A percentile compares a stretch with the other conserved stretches of the same genome.
These are phyloP conservation scores for Hypocrella siamensis DNA, from an alignment of 2,329 filamentous ascomycete genomes.

Conservation along the genomic window DNA sequence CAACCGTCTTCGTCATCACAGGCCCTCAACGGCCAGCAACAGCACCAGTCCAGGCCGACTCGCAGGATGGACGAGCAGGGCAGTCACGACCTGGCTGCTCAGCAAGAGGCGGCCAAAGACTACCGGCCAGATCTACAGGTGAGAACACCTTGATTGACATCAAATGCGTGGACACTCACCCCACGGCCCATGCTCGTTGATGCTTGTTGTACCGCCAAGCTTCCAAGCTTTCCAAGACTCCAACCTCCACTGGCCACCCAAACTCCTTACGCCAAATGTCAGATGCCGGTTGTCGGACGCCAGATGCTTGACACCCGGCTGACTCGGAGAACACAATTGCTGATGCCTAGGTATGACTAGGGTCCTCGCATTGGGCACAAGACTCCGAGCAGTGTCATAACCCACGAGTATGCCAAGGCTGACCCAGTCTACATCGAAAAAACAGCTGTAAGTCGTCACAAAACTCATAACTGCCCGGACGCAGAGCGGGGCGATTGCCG, in stretches of 20 bases:
- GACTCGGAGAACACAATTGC: neutral
- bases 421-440: slow-evolving; percentile 76
- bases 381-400: slow-evolving; percentile 60
- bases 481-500: neutral
- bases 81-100: slow-evolving; percentile 33
- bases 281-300: no score
- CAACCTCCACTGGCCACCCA: no score
- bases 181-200: no score
- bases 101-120: slow-evolving; percentile 43
- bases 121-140: slow-evolving; percentile 44
- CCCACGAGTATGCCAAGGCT: slow-evolving; percentile 74
- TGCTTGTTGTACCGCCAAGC: no score
- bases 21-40: slow-evolving; percentile 5
- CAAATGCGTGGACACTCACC: no score
- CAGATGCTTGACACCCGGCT: no score
- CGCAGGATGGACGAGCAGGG: slow-evolving; percentile 18
- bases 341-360: slow-evolving; percentile 26
- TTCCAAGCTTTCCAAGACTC: no score
- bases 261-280: no score
- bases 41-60: slow-evolving; percentile 6
- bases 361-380: slow-evolving; percentile 71
- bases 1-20: neutral
- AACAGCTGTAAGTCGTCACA: slow-evolving; percentile 52
- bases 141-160: slow-evolving; percentile 11
- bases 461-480: neutral